Base-by-base conservation (phyloP, 257 asterid species). In the Perilla frutescens region DNA sequence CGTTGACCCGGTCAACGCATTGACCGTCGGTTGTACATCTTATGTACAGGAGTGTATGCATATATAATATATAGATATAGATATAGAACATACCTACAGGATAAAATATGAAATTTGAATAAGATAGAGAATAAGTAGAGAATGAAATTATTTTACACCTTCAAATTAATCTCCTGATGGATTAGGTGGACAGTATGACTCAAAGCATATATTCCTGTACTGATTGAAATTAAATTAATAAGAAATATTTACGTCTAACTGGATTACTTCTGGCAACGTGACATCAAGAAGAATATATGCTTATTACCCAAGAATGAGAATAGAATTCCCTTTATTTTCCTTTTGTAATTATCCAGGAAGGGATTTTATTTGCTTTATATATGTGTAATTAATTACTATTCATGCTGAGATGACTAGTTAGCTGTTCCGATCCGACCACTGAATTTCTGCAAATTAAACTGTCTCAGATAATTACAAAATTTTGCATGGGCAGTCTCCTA, bases 241-340 rank as follows among this genome's bases (percentile, higher is more conserved):
- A 5, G 13, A 65, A 6, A 31, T 29, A 1, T 9, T 29, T 29
- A 34, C 0, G 51, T 63, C 40, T 70, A 69, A 49, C 56, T 39
- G 7, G 40, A 57, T 49, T 62, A 43, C 68, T 65, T 37, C 59
- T 49, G 20, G 75, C 70, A 67, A 57, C 57, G 75, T 68, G 75
- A 75, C 72, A 77, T 64, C 77, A 59, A 68, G 3, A n/a, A 50
- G 78, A 60, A 78, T 60, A 80, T 75, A 65, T 80, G 75, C 77
- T 49, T 59, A 54, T 70, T 61, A 36, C 45, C 62, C 56, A 60
- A 58, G 72, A 70, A 51, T 53, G 45, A 60, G 80, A 77, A 77
- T 81, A 58, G 58, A 10, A 50, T 69, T 73, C 80, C 67, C 14
- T 14, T 41, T 55, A 6, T 61, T 51, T 57, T 11, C 32, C n/a